phyloP scores from a whole-genome alignment of 2,329 filamentous ascomycete species.

The Colletotrichum lini region DNA sequence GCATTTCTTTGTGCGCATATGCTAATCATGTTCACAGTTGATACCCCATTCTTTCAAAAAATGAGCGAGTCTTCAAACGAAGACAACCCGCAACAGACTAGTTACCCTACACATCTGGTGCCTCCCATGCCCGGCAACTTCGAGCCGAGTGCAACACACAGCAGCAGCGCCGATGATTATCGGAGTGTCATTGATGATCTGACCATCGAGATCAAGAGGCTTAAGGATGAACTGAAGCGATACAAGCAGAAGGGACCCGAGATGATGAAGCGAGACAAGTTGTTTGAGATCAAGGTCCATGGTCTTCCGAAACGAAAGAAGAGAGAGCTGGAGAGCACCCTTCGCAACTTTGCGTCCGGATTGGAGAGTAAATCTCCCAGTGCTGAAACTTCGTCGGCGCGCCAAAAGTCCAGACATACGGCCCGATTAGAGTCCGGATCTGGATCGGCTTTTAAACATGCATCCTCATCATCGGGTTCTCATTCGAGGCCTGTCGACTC shows the following conservation, averaged over 20 bases:
- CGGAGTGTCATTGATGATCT: slow-evolving; percentile 89
- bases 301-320: slow-evolving; percentile 80
- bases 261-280: slow-evolving; percentile 79
- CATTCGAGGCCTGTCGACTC: slow-evolving; percentile 71
- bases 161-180: slow-evolving; percentile 80
- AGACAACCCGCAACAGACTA: slow-evolving; percentile 49
- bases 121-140: slow-evolving; percentile 45
- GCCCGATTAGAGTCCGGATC: slow-evolving; percentile 59
- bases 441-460: slow-evolving; percentile 64
- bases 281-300: slow-evolving; percentile 88
- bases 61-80: slow-evolving; percentile 67
- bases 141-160: slow-evolving; percentile 57
- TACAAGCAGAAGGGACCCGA: slow-evolving; percentile 78
- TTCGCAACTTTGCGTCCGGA: slow-evolving; percentile 77
- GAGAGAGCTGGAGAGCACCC: slow-evolving; percentile 79
- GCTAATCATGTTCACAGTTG: slow-evolving; percentile 52
- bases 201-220: slow-evolving; percentile 84
- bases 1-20: neutral
- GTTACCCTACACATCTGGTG: slow-evolving; percentile 45
- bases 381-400: slow-evolving; percentile 65
- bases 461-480: slow-evolving; percentile 67
- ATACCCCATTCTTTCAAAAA: slow-evolving; percentile 70
- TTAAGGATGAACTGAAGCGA: slow-evolving; percentile 80
- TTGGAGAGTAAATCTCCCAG: slow-evolving; percentile 48
- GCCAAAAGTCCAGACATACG: slow-evolving; percentile 59